phyloP scores from a whole-genome alignment of 495 filamentous ascomycete genomes.

The Melanomma pulvis-pyrius region DNA sequence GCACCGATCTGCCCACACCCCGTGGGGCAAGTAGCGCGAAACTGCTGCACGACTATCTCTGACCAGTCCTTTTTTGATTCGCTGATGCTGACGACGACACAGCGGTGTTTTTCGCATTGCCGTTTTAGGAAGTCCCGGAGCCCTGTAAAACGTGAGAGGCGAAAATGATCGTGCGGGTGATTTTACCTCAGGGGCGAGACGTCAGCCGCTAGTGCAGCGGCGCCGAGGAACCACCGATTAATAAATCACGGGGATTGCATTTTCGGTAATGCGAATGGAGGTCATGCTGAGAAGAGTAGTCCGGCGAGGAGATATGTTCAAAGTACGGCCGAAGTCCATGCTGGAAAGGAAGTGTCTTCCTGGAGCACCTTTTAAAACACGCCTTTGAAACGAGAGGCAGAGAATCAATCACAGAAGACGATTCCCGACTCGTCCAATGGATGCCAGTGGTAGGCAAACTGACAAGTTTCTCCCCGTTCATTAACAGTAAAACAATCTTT shows the following conservation, averaged over 20 bases:
- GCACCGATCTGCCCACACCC: constrained; percentile 5
- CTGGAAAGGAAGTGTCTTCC: no score
- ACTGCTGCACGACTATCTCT: neutral
- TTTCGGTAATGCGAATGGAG: neutral
- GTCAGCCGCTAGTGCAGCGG: neutral
- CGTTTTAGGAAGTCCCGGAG: neutral
- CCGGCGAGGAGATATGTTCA: neutral
- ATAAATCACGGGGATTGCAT: neutral
- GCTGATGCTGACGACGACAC: neutral
- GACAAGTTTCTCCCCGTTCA: no score
- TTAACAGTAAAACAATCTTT: no score
- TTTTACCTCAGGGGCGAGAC: neutral
- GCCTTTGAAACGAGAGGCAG: no score
- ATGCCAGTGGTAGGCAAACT: no score
- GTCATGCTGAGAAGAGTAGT: neutral
- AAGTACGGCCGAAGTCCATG: neutral
- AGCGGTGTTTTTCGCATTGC: neutral
- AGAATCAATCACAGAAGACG: no score
- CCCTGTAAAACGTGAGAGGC: neutral
- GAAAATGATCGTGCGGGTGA: no score
- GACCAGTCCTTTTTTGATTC: neutral
- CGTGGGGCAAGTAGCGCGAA: constrained; percentile 17
- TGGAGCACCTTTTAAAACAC: no score
- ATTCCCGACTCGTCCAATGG: no score
- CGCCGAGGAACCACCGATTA: neutral